Base-by-base conservation (phyloP, 2,329 filamentous ascomycete genomes). In the Scedosporium minutisporum region DNA sequence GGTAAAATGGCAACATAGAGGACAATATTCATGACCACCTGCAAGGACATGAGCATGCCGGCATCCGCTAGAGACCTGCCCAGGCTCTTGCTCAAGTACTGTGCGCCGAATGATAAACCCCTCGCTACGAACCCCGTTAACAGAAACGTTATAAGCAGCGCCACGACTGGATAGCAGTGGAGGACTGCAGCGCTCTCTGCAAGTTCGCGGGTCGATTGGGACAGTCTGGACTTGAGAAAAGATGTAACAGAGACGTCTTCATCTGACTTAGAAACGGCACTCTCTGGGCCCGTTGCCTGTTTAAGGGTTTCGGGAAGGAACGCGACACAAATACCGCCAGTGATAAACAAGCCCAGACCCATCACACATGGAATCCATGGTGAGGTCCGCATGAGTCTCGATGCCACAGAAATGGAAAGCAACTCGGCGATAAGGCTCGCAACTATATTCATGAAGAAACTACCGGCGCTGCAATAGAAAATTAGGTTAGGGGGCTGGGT, bases 11-110 rank as follows among this genome's bases (percentile, higher is more conserved):
- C 41, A 42, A 64, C 61, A 3, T 66, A 51, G 16, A 66, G 63
- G 1, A 68, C 18, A 9, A 70, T 63, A 53, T 67, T 68, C 59
- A 68, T 58, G n/a, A 62, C 64, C 21, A 67, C 67, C 21, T 66
- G 64, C 29, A 67, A 63, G 4, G 68, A 66, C 16, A 70, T 64
- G 46, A 68, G 64, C 51, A 67, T 69, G 46, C 68, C 66, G 9
- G 66, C 66, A 3, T 66, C 64, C 44, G 68, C 64, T 25, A 69
- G 60, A 10, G 64, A 18, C 64, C 64, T 64, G 64, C 53, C 55
- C 21, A 65, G 62, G 5, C 44, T 63, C 60, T 62, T 62, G 62
- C 62, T 63, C n/a, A 65, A n/a, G 42, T 65, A 65, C 48, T 65
- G 64, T 6, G 63, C 57, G 6, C 25, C 53, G 27, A 65, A 64